A percentile compares a stretch with the other conserved stretches of the same genome.
Evolutionary conservation across 805 yeast species (phyloP).

Genomic region (Yarrowia deformans): DNA sequence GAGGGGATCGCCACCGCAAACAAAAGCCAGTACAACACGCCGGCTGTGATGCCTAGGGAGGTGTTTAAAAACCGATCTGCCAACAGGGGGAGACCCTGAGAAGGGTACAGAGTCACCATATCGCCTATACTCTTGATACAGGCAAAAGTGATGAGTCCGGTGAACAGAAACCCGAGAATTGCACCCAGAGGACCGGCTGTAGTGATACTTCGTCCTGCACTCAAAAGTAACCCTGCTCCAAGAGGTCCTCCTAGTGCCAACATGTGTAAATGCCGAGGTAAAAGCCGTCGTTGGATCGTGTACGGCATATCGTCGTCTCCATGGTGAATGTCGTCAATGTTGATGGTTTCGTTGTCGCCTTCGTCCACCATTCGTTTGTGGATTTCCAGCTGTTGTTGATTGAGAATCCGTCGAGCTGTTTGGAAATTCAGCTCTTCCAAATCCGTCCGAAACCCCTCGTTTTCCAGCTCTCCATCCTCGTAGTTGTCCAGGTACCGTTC

Average conservation of each 20-base stretch:
- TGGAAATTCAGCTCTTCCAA: slow-evolving; percentile 32
- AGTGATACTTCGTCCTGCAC: slow-evolving; percentile 74
- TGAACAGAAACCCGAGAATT: slow-evolving; percentile 66
- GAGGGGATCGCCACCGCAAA: slow-evolving; percentile 78
- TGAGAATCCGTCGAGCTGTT: slow-evolving; percentile 14
- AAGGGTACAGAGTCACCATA: slow-evolving; percentile 78
- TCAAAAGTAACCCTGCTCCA: slow-evolving; percentile 76
- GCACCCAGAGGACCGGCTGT: slow-evolving; percentile 83
- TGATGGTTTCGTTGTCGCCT: slow-evolving; percentile 42
- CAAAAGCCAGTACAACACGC: slow-evolving; percentile 76
- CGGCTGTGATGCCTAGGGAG: slow-evolving; percentile 68
- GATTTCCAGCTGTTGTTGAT: slow-evolving; percentile 16
- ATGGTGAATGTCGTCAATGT: slow-evolving; percentile 37
- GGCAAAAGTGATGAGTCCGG: slow-evolving; percentile 70
- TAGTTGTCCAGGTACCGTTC: slow-evolving; percentile 21
- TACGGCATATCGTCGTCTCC: slow-evolving; percentile 40
- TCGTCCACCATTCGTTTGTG: slow-evolving; percentile 40
- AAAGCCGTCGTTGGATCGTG: slow-evolving; percentile 61
- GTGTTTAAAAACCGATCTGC: slow-evolving; percentile 72
- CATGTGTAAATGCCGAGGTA: slow-evolving; percentile 75
- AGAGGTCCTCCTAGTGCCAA: slow-evolving; percentile 80
- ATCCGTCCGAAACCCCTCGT: slow-evolving; percentile 33
- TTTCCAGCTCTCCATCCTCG: slow-evolving; percentile 30
- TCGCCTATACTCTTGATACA: slow-evolving; percentile 81
- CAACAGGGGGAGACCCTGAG: slow-evolving; percentile 77